Evolutionary conservation across 176 grass and related monocot genomes (phyloP).

Genomic region (Musa acuminata): DNA sequence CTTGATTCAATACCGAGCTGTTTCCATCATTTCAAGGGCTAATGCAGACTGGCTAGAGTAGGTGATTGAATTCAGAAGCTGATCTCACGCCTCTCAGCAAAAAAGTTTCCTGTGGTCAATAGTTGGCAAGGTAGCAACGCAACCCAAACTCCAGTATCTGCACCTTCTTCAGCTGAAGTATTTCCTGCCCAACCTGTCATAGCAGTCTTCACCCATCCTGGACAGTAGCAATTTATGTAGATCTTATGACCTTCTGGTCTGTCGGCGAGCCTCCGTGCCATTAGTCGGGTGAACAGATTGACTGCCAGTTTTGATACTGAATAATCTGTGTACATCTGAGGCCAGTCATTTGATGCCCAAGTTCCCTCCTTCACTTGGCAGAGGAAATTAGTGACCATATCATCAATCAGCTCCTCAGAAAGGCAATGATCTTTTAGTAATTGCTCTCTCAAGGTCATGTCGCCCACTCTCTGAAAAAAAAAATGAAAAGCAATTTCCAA

Average conservation of each 20-base stretch:
- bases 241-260: slow-evolving; percentile 49
- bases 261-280: slow-evolving; percentile 33
- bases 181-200: slow-evolving; percentile 98
- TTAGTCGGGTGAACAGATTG: slow-evolving; percentile 60
- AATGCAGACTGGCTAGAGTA: neutral
- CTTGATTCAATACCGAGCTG: too few relatives aligned
- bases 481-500: neutral
- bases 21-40: too few relatives aligned
- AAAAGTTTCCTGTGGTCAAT: slow-evolving; percentile 52
- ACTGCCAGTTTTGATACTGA: slow-evolving; percentile 80
- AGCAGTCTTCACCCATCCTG: slow-evolving; percentile 88
- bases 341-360: slow-evolving; percentile 56
- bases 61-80: slow-evolving; percentile 45
- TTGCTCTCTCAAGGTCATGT: slow-evolving; percentile 43
- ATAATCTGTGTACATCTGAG: slow-evolving; percentile 84
- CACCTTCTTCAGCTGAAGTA: slow-evolving; percentile 61
- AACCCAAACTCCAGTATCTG: slow-evolving; percentile 73
- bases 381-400: slow-evolving; percentile 56
- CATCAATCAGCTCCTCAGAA: slow-evolving; percentile 67
- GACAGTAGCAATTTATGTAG: slow-evolving; percentile 84
- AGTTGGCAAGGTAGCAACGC: slow-evolving; percentile 36
- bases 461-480: slow-evolving; percentile 49
- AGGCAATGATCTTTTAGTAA: slow-evolving; percentile 45
- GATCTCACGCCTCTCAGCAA: slow-evolving; percentile 75
- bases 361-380: slow-evolving; percentile 48